Conservation (phyloP, 2,329 filamentous ascomycete species). For the Trichoderma cornu-damae region DNA sequence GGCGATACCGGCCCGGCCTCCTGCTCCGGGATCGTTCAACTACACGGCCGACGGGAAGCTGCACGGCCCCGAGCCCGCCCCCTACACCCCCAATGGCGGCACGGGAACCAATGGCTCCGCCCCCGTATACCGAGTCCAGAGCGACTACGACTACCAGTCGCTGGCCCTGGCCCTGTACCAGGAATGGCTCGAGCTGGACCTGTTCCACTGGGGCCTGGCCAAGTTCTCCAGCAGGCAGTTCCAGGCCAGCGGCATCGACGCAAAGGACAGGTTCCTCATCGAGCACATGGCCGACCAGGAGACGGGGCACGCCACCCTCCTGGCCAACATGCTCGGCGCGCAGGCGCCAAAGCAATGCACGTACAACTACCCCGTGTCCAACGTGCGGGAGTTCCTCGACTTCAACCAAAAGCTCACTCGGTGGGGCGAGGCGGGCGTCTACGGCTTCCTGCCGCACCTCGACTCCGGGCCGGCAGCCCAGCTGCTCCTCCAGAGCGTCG, state of each 20-base stretch:
- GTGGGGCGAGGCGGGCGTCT: conserved; percentile 73
- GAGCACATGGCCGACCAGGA: conserved; percentile 75
- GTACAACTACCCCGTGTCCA: conserved; percentile 76
- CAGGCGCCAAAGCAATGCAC: conserved; percentile 68
- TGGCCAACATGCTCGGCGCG: conserved; percentile 71
- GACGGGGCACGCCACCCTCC: conserved; percentile 67
- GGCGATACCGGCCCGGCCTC: conserved; percentile 53
- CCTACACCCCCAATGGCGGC: conserved; percentile 68
- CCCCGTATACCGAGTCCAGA: conserved; percentile 71
- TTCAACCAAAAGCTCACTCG: conserved; percentile 83
- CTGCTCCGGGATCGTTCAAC: conserved; percentile 56
- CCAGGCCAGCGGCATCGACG: conserved; percentile 58
- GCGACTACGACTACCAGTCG: conserved; percentile 79
- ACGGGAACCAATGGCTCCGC: conserved; percentile 71
- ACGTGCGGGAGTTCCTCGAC: conserved; percentile 71
- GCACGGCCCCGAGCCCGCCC: conserved; percentile 61
- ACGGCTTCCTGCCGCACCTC: conserved; percentile 73
- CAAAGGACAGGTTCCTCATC: conserved; percentile 65
- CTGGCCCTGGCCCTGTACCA: conserved; percentile 71
- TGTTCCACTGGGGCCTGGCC: conserved; percentile 71
- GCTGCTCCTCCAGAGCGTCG: conserved; percentile 69
- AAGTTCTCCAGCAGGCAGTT: conserved; percentile 67
- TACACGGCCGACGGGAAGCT: conserved; percentile 69
- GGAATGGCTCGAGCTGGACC: conserved; percentile 79
- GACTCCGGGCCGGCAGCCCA: conserved; percentile 69